phyloP scores from a whole-genome alignment of 2,329 filamentous ascomycete genomes.

The Lanzia echinophila region DNA sequence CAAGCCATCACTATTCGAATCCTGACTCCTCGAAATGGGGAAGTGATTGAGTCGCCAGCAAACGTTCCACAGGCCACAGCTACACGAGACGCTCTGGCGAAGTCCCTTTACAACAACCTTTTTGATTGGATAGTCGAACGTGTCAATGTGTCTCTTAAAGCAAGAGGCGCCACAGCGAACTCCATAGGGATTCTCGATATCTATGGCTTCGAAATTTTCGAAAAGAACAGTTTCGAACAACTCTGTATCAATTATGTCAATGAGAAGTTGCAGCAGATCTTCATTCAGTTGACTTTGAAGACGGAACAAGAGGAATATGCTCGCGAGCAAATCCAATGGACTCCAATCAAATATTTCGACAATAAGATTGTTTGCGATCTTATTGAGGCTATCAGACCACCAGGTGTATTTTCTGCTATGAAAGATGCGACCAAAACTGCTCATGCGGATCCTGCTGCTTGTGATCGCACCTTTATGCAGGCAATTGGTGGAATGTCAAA shows the following conservation, averaged over 20 bases:
- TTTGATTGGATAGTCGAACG: conserved; percentile 98
- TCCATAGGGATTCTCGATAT: conserved; percentile 97
- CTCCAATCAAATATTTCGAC: conserved; percentile 98
- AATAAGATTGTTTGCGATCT: conserved; percentile 98
- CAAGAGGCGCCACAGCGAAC: conserved; percentile 67
- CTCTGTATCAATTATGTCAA: conserved; percentile 99
- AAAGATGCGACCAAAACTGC: conserved; percentile 99
- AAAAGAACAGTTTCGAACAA: conserved; percentile 98
- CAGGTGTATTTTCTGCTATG: conserved; percentile 88
- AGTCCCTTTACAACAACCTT: conserved; percentile 94
- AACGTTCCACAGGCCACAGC: conserved; percentile 81
- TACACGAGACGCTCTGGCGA: conserved; percentile 84
- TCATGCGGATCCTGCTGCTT: conserved; percentile 88
- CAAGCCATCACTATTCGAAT: conserved; percentile 86
- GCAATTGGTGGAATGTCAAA: conserved; percentile 87
- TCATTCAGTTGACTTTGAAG: conserved; percentile 94
- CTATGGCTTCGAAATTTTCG: conserved; percentile 98
- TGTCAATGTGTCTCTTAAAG: conserved; percentile 81
- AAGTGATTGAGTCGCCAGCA: conserved; percentile 67
- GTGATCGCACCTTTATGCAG: conserved; percentile 93
- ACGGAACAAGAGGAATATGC: conserved; percentile 97
- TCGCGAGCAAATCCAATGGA: conserved; percentile 95
- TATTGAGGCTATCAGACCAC: conserved; percentile 85
- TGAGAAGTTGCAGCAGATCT: conserved; percentile 98
- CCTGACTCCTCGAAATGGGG: conserved; percentile 60